A percentile compares a stretch with the other conserved stretches of the same genome.
Conservation (phyloP, 139 green algal genomes). For the Cymbomonas tetramitiformis region DNA sequence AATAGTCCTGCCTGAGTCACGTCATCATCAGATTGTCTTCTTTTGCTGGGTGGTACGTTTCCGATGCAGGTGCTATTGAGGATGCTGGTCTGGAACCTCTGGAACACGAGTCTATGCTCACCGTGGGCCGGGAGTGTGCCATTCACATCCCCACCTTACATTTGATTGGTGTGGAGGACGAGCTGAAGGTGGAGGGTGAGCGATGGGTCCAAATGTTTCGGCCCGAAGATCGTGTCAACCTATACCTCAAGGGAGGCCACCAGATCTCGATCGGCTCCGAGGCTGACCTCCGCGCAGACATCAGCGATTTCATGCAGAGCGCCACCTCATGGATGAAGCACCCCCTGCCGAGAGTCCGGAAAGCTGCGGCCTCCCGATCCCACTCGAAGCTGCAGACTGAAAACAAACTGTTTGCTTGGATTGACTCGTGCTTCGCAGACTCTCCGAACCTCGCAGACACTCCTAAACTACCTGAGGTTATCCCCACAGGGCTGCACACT, state of each 20-base stretch:
- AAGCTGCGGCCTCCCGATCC: neutral
- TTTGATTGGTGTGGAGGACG: conserved; percentile 1
- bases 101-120: neutral
- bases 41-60: neutral
- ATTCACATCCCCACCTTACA: neutral
- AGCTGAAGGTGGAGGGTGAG: neutral
- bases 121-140: neutral
- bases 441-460: neutral
- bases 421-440: neutral
- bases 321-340: neutral
- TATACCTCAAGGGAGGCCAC: conserved; percentile 8
- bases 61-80: neutral
- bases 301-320: neutral
- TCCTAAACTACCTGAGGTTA: neutral
- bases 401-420: neutral
- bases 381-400: neutral
- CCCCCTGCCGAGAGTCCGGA: neutral
- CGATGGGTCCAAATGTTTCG: neutral
- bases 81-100: neutral
- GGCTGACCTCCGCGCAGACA: no score
- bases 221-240: neutral
- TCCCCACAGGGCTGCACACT: no score
- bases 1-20: no score
- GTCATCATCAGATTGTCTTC: no score
- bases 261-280: neutral